Conservation (phyloP, 2,329 filamentous ascomycete genomes). For the Fusarium illudens region DNA sequence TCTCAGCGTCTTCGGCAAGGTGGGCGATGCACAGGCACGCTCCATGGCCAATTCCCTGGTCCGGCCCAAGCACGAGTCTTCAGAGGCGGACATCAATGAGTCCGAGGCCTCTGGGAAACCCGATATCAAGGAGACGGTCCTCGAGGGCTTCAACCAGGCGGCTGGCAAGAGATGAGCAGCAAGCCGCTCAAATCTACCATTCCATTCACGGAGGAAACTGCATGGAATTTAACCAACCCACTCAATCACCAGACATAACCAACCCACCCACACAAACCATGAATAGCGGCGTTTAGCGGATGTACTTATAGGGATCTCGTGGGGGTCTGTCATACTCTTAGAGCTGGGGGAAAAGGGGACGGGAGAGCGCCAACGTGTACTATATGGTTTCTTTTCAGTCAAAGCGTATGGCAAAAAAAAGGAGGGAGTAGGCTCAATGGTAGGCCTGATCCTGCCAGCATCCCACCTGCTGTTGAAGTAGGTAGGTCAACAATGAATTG, state of each 20-base stretch:
- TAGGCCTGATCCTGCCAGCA: slow-evolving; percentile 6
- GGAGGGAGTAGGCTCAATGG: slow-evolving; percentile 15
- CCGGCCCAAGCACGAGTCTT: slow-evolving; percentile 40
- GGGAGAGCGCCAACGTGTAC: slow-evolving; percentile 33
- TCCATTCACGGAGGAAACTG: background rate
- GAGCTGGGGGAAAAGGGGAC: slow-evolving; percentile 6
- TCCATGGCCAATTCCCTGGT: slow-evolving; percentile 65
- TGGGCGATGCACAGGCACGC: slow-evolving; percentile 80
- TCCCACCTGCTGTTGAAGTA: slow-evolving; percentile 10
- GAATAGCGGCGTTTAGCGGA: slow-evolving; percentile 43
- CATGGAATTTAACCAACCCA: slow-evolving; percentile 12
- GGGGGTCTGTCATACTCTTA: slow-evolving; percentile 27
- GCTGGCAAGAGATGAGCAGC: slow-evolving; percentile 43
- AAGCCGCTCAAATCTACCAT: background rate
- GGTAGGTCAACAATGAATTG: slow-evolving; percentile 20
- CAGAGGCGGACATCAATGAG: slow-evolving; percentile 19
- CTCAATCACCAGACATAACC: slow-evolving; percentile 27
- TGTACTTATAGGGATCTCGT: slow-evolving; percentile 41
- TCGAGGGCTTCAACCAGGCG: slow-evolving; percentile 52
- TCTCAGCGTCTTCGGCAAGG: slow-evolving; percentile 93
- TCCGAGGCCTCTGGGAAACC: slow-evolving; percentile 25
- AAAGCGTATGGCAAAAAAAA: slow-evolving; percentile 27
- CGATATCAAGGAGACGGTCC: slow-evolving; percentile 50
- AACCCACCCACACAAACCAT: slow-evolving; percentile 35
- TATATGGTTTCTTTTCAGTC: slow-evolving; percentile 27